Evolutionary conservation across 495 filamentous ascomycete species (phyloP).

Genomic region (Talaromyces wortmannii): DNA sequence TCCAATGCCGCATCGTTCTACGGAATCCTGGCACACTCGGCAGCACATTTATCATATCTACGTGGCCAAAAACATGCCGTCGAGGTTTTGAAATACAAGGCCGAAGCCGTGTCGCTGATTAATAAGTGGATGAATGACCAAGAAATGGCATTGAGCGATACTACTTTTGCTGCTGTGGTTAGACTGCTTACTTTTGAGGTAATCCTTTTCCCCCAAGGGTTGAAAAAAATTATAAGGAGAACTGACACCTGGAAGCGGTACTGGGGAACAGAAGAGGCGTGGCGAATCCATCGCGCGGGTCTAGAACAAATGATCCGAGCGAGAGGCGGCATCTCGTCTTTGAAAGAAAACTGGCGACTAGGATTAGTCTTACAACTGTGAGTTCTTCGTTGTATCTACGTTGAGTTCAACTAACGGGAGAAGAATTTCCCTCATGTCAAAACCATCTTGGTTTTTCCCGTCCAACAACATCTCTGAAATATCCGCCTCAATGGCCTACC

Average conservation of each 20-base stretch:
- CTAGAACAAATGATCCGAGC: slow-evolving; percentile 22
- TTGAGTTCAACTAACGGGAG: background rate
- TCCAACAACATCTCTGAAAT: slow-evolving; percentile 13
- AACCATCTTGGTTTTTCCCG: slow-evolving; percentile 20
- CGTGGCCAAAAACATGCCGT: slow-evolving; percentile 12
- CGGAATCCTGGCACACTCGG: slow-evolving; percentile 21
- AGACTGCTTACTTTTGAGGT: slow-evolving; percentile 23
- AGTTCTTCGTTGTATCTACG: background rate
- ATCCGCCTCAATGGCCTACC: background rate
- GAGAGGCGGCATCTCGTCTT: slow-evolving; percentile 13
- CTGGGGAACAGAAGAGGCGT: slow-evolving; percentile 20
- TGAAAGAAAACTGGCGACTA: slow-evolving; percentile 19
- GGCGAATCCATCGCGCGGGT: slow-evolving; percentile 20
- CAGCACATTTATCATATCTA: slow-evolving; percentile 17
- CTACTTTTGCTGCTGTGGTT: slow-evolving; percentile 20
- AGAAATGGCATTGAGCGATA: slow-evolving; percentile 16
- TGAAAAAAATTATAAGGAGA: no score
- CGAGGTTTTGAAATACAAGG: slow-evolving; percentile 16
- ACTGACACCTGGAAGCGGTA: slow-evolving; percentile 11
- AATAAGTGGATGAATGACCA: slow-evolving; percentile 14
- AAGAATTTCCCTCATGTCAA: slow-evolving; percentile 21
- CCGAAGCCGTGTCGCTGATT: slow-evolving; percentile 17
- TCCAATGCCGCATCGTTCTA: slow-evolving; percentile 23
- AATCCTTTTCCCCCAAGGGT: background rate
- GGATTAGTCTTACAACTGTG: slow-evolving; percentile 20